Percentiles rank a stretch among this genome's conserved stretches.
Conservation (phyloP, 163 green algal species). For the Volvox carteri region DNA sequence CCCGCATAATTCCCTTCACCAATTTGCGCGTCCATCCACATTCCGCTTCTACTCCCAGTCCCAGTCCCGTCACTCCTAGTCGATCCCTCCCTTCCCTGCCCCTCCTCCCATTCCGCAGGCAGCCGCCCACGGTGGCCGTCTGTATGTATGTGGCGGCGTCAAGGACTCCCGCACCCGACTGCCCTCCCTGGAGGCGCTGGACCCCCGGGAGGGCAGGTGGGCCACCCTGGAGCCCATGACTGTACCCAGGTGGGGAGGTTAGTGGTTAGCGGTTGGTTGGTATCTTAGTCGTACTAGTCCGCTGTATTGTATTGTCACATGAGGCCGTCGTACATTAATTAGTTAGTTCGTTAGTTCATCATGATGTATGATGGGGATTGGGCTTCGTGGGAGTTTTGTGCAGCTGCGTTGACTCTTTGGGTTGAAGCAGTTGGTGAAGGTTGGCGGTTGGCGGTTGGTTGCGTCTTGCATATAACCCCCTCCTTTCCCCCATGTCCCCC, state of each 20-base stretch:
- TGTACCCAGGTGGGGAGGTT: slow-evolving; percentile 1
- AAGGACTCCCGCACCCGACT: slow-evolving; percentile 66
- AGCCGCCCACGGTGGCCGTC: slow-evolving; percentile 62
- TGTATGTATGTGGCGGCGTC: slow-evolving; percentile 75
- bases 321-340: too few species aligned
- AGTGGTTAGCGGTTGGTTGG: background rate
- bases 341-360: background rate
- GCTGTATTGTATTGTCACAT: background rate
- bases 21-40: too few species aligned
- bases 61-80: too few species aligned
- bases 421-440: background rate
- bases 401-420: background rate
- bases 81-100: too few species aligned
- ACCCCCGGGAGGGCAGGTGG: slow-evolving; percentile 77
- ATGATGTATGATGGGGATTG: background rate
- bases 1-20: too few species aligned
- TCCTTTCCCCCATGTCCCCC: too few species aligned
- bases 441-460: too few species aligned
- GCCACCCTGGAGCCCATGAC: slow-evolving; percentile 54
- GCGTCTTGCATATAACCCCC: too few species aligned
- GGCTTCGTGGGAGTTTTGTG: background rate
- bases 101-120: slow-evolving; percentile 48
- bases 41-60: too few species aligned
- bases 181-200: slow-evolving; percentile 67
- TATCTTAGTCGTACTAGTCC: background rate